Evolutionary conservation across 108 stramenopile genomes (phyloP).

Genomic region (Pseudonitzschia pungens): DNA sequence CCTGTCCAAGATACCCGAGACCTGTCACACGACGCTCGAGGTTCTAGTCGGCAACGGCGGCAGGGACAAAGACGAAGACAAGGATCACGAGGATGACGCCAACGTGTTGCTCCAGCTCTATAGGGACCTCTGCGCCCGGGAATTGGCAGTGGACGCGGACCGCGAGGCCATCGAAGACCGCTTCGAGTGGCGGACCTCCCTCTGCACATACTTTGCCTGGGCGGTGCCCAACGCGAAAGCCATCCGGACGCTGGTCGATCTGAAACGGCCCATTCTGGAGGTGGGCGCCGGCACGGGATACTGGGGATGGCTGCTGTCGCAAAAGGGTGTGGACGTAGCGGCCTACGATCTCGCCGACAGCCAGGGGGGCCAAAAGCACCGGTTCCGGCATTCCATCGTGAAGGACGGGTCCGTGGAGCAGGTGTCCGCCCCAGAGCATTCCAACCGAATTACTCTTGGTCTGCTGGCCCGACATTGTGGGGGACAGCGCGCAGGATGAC

Average conservation of each 20-base stretch:
- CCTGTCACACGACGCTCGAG: background rate
- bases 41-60: background rate
- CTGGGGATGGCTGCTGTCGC: constrained; percentile 47
- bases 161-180: constrained; percentile 10
- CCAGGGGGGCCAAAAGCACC: constrained; percentile 9
- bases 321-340: constrained; percentile 43
- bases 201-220: constrained; percentile 45
- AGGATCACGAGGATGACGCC: background rate
- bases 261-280: constrained; percentile 42
- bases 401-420: constrained; percentile 2
- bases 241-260: constrained; percentile 27
- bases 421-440: background rate
- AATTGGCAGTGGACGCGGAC: background rate
- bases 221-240: constrained; percentile 53
- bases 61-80: background rate
- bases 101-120: constrained; percentile 4
- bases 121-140: constrained; percentile 4
- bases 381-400: constrained; percentile 7
- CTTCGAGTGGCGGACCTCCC: constrained; percentile 12
- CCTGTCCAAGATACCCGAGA: background rate
- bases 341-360: constrained; percentile 37
- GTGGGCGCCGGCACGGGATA: constrained; percentile 56
- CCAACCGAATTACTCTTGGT: background rate
- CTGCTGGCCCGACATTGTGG: constrained; percentile 15
- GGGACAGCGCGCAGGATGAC: constrained; percentile 6